phyloP scores from a whole-genome alignment of 2,329 filamentous ascomycete species.

The Mollisiaceae sp. region DNA sequence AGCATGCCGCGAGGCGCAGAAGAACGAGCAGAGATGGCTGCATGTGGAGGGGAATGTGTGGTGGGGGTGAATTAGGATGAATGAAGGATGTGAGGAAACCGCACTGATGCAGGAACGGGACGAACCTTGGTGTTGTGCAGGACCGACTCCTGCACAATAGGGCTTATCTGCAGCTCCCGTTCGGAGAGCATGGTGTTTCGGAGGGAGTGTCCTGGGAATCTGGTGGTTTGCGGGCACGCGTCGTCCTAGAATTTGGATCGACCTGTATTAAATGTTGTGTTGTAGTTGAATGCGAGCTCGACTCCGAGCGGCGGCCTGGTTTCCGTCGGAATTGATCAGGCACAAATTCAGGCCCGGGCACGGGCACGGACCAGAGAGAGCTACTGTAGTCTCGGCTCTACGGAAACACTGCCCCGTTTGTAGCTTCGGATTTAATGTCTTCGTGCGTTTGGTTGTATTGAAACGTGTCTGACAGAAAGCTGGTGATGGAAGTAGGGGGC shows the following conservation, averaged over 20 bases:
- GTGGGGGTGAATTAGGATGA: neutral
- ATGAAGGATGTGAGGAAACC: neutral
- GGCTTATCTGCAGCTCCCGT: constrained; percentile 74
- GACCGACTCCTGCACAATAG: constrained; percentile 79
- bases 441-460: constrained; percentile 15
- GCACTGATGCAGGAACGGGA: constrained; percentile 17
- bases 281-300: neutral
- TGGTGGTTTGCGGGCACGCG: neutral
- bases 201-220: neutral
- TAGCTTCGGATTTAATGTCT: constrained; percentile 22
- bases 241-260: neutral
- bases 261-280: neutral
- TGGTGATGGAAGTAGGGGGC: neutral
- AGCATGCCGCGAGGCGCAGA: neutral
- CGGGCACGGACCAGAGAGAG: neutral
- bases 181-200: constrained; percentile 67
- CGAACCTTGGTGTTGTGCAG: constrained; percentile 79
- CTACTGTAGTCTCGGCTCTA: neutral
- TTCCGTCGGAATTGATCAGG: neutral
- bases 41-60: neutral
- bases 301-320: neutral
- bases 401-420: constrained; percentile 8
- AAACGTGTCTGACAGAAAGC: constrained; percentile 4
- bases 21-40: neutral
- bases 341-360: neutral